Evolutionary conservation across 2,329 filamentous ascomycete genomes (phyloP), one percentile per base, ranked within the genome.

Genomic region (Botrytis squamosa): DNA sequence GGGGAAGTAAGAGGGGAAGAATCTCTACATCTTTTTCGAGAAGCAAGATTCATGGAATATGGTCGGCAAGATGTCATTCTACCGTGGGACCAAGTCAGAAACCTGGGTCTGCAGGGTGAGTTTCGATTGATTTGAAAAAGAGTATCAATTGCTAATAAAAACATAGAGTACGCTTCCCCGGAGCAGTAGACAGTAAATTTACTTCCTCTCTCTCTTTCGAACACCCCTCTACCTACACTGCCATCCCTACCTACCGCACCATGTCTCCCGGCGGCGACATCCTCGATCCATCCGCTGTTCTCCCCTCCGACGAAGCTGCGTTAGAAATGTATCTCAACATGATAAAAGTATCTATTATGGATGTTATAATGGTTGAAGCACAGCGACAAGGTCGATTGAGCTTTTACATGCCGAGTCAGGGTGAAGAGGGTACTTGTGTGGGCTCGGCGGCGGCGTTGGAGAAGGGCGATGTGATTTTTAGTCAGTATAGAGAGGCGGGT

Each of bases 281-380:
- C 57, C 90, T 98, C 29, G 94, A 98, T 83, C 87, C 89, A 67
- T 86, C 87, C 20, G 91, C 92, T 79, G 85, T 86, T 70, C 89
- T 90, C 0, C 91, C 76, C 1, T 75, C 80, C 2, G 76, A 80
- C 52, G 46, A 74, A 9, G 68, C 80, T 7, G 77, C 77, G 1
- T 72, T 81, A n/a, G 66, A 77, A 46, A 79, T 81, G 77, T 81
- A 81, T 82, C 86, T 84, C 74, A 88, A 90, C 78, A 92, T 92
- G 90, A 79, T 92, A 16, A 87, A 86, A 52, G 85, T 91, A 16
- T 90, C 92, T 73, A 92, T 98, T 77, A 96, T 99, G 94, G 96
- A 99, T 81, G 83, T 97, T 72, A 93, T 98, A 81, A 98, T 98
- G 95, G 98, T 97, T 80, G 96, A 99, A 80, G 95, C 96, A 0